These are phyloP conservation scores for Psilocybe tampanensis DNA, from an alignment of 768 basidiomycete genomes.

Conservation along the genomic window DNA sequence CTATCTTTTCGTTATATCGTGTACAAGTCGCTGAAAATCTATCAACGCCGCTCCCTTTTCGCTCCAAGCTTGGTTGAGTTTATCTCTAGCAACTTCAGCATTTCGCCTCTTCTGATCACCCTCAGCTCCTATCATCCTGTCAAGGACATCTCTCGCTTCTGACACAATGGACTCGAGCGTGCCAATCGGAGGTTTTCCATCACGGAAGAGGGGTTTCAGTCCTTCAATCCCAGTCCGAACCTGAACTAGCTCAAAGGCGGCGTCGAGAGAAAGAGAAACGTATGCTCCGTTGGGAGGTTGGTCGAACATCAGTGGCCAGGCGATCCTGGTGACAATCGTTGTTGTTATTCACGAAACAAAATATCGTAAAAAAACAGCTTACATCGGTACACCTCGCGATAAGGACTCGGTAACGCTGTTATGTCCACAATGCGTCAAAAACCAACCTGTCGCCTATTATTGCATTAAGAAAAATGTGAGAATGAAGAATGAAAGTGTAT, in stretches of 20 bases:
- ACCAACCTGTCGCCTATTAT: conserved; percentile 18
- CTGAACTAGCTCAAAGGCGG: conserved; percentile 16
- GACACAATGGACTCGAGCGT: conserved; percentile 9
- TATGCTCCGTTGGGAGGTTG: conserved; percentile 8
- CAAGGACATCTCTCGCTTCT: conserved; percentile 12
- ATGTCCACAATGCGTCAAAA: conserved; percentile 16
- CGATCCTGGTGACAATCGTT: conserved; percentile 6
- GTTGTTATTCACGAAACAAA: background rate
- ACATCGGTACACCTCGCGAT: conserved; percentile 13
- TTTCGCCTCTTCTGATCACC: conserved; percentile 1
- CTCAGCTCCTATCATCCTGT: conserved; percentile 1
- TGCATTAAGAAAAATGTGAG: background rate
- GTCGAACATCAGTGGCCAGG: conserved; percentile 16
- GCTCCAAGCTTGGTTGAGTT: background rate
- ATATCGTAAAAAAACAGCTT: background rate
- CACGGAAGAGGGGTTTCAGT: conserved; percentile 9
- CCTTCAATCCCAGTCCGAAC: conserved; percentile 12
- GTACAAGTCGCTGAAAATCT: background rate
- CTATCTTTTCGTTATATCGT: background rate
- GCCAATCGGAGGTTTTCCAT: conserved; percentile 6
- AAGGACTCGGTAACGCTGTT: conserved; percentile 15
- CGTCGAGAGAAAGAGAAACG: conserved; percentile 4
- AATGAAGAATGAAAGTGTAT: background rate
- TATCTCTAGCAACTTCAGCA: background rate
- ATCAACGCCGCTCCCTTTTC: background rate